phyloP scores from a whole-genome alignment of 2,329 filamentous ascomycete genomes.

The Capronia epimyces region DNA sequence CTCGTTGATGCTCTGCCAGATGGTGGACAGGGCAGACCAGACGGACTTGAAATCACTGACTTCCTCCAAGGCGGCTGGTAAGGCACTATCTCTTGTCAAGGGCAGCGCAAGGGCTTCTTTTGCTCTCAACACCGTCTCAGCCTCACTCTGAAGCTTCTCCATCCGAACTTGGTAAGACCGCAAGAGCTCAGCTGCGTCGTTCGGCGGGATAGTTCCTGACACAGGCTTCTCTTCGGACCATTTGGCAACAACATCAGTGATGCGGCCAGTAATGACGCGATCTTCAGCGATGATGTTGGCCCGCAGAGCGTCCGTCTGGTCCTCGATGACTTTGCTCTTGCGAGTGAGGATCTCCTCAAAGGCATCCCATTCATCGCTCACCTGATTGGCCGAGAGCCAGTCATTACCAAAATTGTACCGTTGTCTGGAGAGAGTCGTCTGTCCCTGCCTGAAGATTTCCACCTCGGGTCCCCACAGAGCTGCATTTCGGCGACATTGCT shows the following conservation, averaged over 20 bases:
- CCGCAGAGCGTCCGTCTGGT: slow-evolving; percentile 89
- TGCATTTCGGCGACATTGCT: slow-evolving; percentile 90
- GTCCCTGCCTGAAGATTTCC: slow-evolving; percentile 89
- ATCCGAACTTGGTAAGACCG: slow-evolving; percentile 78
- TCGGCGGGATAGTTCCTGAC: slow-evolving; percentile 85
- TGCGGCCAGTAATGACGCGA: slow-evolving; percentile 81
- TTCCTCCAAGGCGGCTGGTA: slow-evolving; percentile 84
- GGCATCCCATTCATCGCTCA: slow-evolving; percentile 92
- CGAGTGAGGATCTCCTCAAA: slow-evolving; percentile 86
- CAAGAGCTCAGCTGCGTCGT: slow-evolving; percentile 77
- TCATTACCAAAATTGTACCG: slow-evolving; percentile 89
- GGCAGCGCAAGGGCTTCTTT: slow-evolving; percentile 94
- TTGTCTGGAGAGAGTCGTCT: slow-evolving; percentile 84
- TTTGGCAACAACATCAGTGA: slow-evolving; percentile 72
- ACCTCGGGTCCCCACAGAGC: slow-evolving; percentile 94
- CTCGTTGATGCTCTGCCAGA: slow-evolving; percentile 94
- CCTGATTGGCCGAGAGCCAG: slow-evolving; percentile 93
- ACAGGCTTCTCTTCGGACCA: slow-evolving; percentile 98
- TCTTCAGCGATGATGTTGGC: slow-evolving; percentile 95
- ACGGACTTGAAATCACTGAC: slow-evolving; percentile 98
- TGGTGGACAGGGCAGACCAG: slow-evolving; percentile 90
- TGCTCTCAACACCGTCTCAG: slow-evolving; percentile 88
- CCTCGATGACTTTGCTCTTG: slow-evolving; percentile 91
- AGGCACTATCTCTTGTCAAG: slow-evolving; percentile 69
- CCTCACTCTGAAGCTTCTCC: slow-evolving; percentile 77